Percentiles rank a stretch among this genome's conserved stretches.
phyloP scores from a whole-genome alignment of 129 eudicot species.

The Artemisia annua region DNA sequence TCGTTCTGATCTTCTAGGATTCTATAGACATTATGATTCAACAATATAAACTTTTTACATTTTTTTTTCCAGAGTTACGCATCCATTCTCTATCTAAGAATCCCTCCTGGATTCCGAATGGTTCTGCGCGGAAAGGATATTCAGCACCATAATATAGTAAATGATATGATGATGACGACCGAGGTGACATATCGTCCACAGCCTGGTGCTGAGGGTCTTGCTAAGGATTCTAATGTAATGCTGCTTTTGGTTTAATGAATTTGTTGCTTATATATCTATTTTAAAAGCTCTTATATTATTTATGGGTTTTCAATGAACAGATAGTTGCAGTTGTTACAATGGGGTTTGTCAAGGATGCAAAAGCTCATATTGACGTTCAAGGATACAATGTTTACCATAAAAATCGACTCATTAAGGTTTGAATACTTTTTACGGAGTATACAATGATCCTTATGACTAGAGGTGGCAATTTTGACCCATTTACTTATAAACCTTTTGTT shows the following conservation, averaged over 20 bases:
- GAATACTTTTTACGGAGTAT: conserved; percentile 17
- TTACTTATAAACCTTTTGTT: neutral
- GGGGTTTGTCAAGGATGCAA: conserved; percentile 99
- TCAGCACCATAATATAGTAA: conserved; percentile 92
- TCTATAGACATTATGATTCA: conserved; percentile 12
- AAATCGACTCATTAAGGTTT: conserved; percentile 90
- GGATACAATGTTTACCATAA: conserved; percentile 98
- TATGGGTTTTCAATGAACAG: conserved; percentile 38
- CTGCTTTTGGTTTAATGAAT: conserved; percentile 14
- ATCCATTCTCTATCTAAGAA: conserved; percentile 90
- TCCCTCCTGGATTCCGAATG: conserved; percentile 79
- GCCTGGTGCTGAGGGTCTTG: conserved; percentile 61
- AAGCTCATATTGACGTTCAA: conserved; percentile 91
- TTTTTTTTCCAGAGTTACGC: conserved; percentile 64
- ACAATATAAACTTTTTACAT: neutral
- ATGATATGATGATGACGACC: conserved; percentile 96
- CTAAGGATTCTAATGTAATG: conserved; percentile 73
- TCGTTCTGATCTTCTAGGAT: neutral
- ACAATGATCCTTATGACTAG: neutral
- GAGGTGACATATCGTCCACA: conserved; percentile 91
- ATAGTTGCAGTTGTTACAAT: conserved; percentile 85
- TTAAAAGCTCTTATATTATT: conserved; percentile 11
- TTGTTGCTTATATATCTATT: conserved; percentile 20
- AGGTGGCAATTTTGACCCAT: neutral
- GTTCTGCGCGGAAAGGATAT: conserved; percentile 92